Evolutionary conservation across 805 yeast species (phyloP).

Genomic region (Sungouiozyma ichnusensis): DNA sequence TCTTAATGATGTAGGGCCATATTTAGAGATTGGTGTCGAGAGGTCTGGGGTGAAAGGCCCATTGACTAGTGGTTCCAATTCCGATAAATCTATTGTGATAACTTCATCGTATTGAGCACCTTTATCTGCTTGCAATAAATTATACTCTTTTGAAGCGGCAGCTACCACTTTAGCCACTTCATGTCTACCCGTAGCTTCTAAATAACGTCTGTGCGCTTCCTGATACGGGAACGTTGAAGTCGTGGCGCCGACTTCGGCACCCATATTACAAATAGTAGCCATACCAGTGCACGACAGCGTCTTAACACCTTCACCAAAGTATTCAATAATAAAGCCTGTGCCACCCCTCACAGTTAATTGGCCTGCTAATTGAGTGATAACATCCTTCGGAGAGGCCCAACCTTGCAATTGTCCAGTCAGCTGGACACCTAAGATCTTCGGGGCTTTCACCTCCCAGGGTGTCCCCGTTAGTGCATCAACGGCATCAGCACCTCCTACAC

Average conservation of each 20-base stretch:
- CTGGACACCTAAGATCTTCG: conserved; percentile 87
- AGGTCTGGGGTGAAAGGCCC: conserved; percentile 99
- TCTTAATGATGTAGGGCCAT: conserved; percentile 56
- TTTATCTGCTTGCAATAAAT: conserved; percentile 70
- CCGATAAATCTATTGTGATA: conserved; percentile 76
- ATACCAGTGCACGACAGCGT: conserved; percentile 92
- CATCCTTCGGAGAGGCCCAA: conserved; percentile 97
- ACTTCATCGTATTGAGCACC: conserved; percentile 89
- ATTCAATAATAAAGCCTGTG: conserved; percentile 92
- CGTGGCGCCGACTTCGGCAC: conserved; percentile 99
- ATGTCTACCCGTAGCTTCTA: conserved; percentile 73
- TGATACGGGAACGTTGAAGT: conserved; percentile 96
- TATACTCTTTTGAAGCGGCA: conserved; percentile 41
- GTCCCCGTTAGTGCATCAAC: conserved; percentile 95
- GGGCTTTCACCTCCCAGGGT: conserved; percentile 99
- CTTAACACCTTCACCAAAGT: conserved; percentile 90
- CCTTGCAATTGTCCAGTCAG: conserved; percentile 82
- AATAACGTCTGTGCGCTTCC: conserved; percentile 65
- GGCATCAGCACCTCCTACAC: conserved; percentile 99
- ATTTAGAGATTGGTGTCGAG: conserved; percentile 82
- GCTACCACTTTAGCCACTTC: conserved; percentile 76
- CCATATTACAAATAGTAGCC: conserved; percentile 99
- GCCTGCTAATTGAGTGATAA: conserved; percentile 88
- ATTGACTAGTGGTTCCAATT: conserved; percentile 88
- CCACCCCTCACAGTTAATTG: conserved; percentile 93